Evolutionary conservation across 768 basidiomycete species (phyloP).

Genomic region (Boletus sensibilis): DNA sequence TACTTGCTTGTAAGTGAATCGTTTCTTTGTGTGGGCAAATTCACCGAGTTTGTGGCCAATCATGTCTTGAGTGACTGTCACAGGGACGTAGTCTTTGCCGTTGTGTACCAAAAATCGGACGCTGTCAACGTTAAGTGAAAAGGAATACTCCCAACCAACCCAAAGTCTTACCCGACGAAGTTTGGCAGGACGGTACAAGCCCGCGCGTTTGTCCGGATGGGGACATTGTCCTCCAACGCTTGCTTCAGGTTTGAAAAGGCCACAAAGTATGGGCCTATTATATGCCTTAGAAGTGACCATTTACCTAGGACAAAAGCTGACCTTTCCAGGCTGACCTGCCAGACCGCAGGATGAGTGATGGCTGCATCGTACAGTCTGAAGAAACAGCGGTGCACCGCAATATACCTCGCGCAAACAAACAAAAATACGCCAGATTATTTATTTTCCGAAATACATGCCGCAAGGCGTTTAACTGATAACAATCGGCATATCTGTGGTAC

Average conservation of each 20-base stretch:
- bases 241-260: constrained; percentile 87
- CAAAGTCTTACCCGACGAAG: constrained; percentile 89
- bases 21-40: constrained; percentile 87
- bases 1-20: constrained; percentile 81
- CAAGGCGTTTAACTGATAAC: too few relatives aligned
- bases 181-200: constrained; percentile 93
- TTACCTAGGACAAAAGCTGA: constrained; percentile 22
- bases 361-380: constrained; percentile 46
- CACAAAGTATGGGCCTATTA: constrained; percentile 87
- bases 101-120: constrained; percentile 93
- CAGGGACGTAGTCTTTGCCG: constrained; percentile 85
- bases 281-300: not conserved
- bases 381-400: not conserved
- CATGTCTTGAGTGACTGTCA: constrained; percentile 93
- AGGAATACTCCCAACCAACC: not conserved
- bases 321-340: constrained; percentile 89
- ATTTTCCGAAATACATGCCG: not conserved
- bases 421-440: not conserved
- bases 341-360: constrained; percentile 56
- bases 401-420: constrained; percentile 1
- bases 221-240: constrained; percentile 74
- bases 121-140: constrained; percentile 38
- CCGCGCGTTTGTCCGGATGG: constrained; percentile 85
- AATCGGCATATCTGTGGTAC: too few relatives aligned
- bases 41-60: constrained; percentile 98